Base-by-base conservation (phyloP, 768 basidiomycete species). In the Leucocoprinus sp. region DNA sequence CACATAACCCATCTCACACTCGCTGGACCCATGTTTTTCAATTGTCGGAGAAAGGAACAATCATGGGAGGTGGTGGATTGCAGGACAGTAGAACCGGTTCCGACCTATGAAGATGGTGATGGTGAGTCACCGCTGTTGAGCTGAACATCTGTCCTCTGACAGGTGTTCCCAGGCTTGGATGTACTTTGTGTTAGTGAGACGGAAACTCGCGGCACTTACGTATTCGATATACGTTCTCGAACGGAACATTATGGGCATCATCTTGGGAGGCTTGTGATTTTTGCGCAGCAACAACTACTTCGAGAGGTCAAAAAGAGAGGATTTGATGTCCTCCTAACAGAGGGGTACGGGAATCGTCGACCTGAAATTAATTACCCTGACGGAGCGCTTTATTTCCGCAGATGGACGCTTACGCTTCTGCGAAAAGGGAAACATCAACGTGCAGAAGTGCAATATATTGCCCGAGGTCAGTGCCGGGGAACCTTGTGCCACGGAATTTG, bases 21-120 rank as follows among this genome's bases (percentile, higher is more conserved):
- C n/a, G n/a, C n/a, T n/a, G n/a, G n/a, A 40, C 41, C 27, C 48
- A 63, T 60, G 58, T 61, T 72, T 54, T 66, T 72, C 54, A 64
- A 52, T 18, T 74, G 82, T 53, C 71, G 76, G 50, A 70, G 76
- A 49, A 75, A 69, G 51, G 75, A 82, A 55, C 64, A 64, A 7
- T 75, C 83, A 28, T 89, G 86, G 86, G 86, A 89, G 64, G 84
- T 88, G 33, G 80, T 87, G 22, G 78, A 79, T 48, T 77, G 70
- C 56, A 75, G 73, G 55, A 62, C 67, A 24, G 75, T 89, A 39
- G 74, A 79, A 37, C 79, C 85, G 19, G 73, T 87, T 11, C 67
- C 74, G 14, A 76, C 73, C 60, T 83, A 77, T 60, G 72, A 76
- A 51, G 78, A 77, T 42, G 75, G 82, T 51, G 70, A 72, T 57